A percentile compares a stretch with the other conserved stretches of the same genome.
phyloP scores from a whole-genome alignment of 2,329 filamentous ascomycete species.

The Botrytis byssoidea region DNA sequence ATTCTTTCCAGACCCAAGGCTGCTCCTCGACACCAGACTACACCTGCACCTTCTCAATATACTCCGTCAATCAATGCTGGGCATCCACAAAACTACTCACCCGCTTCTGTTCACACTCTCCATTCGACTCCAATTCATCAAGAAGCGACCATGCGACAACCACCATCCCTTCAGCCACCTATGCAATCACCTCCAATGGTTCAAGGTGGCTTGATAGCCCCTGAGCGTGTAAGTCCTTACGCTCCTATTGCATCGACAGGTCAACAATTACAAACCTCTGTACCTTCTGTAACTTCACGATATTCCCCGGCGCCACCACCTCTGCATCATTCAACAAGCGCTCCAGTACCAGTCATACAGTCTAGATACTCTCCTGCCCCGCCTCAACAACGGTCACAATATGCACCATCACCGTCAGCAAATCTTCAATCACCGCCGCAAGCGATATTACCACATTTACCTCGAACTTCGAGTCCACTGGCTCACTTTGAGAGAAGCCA shows the following conservation, averaged over 20 bases:
- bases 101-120: slow-evolving; percentile 12
- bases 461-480: slow-evolving; percentile 64
- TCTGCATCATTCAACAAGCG: slow-evolving; percentile 44
- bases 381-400: slow-evolving; percentile 29
- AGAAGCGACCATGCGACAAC: slow-evolving; percentile 13
- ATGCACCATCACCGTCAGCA: slow-evolving; percentile 34
- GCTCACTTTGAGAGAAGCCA: slow-evolving; percentile 56
- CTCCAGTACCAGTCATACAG: slow-evolving; percentile 39
- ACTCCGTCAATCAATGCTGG: slow-evolving; percentile 22
- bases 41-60: slow-evolving; percentile 30
- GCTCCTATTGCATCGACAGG: slow-evolving; percentile 33
- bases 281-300: slow-evolving; percentile 44
- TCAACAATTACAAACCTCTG: slow-evolving; percentile 19
- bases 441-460: slow-evolving; percentile 53
- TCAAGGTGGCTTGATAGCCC: slow-evolving; percentile 35
- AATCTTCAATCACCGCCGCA: slow-evolving; percentile 44
- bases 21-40: slow-evolving; percentile 49
- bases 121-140: slow-evolving; percentile 7
- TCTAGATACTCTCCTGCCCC: slow-evolving; percentile 44
- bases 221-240: slow-evolving; percentile 38
- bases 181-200: slow-evolving; percentile 24
- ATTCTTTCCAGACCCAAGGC: slow-evolving; percentile 60
- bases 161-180: slow-evolving; percentile 25
- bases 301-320: slow-evolving; percentile 60
- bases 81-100: slow-evolving; percentile 19